Conservation (phyloP, 495 filamentous ascomycete species). For the Trichocladium uniseriatum region DNA sequence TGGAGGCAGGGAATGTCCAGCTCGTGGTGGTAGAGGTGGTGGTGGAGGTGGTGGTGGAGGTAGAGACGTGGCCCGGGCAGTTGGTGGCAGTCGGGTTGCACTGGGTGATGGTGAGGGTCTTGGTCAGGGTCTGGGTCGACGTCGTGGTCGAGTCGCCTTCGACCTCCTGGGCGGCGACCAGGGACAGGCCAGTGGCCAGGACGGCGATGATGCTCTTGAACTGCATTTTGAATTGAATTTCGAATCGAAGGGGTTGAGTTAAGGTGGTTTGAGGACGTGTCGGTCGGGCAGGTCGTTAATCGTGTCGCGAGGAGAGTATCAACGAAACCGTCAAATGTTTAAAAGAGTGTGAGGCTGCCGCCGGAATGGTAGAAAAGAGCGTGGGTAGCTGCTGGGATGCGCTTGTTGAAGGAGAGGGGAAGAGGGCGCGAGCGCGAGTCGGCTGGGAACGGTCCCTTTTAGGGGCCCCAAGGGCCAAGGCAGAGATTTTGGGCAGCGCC, state of each 20-base stretch:
- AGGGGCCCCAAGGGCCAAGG: constrained; percentile 1
- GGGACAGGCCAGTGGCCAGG: constrained; percentile 24
- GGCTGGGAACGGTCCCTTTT: constrained; percentile 20
- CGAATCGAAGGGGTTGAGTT: neutral
- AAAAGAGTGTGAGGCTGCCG: constrained; percentile 29
- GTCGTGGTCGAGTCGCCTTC: constrained; percentile 25
- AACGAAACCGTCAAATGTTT: constrained; percentile 8
- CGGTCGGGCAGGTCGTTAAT: constrained; percentile 3
- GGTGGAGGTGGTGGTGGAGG: constrained; percentile 20
- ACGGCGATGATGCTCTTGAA: constrained; percentile 29
- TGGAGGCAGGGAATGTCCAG: constrained; percentile 25
- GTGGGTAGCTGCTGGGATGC: constrained; percentile 23
- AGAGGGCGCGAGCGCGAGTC: constrained; percentile 13
- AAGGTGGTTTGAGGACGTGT: neutral
- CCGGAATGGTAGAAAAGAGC: constrained; percentile 25
- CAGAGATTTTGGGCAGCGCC: neutral
- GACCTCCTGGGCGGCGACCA: constrained; percentile 20
- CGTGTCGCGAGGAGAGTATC: neutral
- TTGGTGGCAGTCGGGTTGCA: constrained; percentile 37
- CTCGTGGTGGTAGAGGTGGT: constrained; percentile 15
- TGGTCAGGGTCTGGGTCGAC: constrained; percentile 35
- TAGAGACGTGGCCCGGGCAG: constrained; percentile 31
- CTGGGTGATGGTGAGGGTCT: constrained; percentile 40
- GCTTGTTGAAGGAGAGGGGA: constrained; percentile 13
- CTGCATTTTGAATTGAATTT: constrained; percentile 23